Evolutionary conservation across 1,284 basidiomycete species (phyloP).

Genomic region (Moesziomyces sp.): DNA sequence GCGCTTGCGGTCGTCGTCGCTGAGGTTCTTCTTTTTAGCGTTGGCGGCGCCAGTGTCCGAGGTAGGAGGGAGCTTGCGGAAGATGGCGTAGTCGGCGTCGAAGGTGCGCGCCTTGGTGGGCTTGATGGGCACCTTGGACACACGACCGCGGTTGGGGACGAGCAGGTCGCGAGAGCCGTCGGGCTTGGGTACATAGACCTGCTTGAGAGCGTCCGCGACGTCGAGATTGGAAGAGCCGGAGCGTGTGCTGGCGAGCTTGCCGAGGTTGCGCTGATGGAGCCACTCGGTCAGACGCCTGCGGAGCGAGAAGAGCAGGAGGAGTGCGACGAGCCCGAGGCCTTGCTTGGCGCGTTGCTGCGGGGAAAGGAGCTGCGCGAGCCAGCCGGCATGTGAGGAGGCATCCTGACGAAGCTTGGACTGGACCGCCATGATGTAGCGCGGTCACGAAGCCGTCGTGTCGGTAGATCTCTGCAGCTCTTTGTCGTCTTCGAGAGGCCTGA

Average conservation of each 20-base stretch:
- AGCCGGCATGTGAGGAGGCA: conserved; percentile 4
- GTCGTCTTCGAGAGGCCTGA: too few relatives aligned
- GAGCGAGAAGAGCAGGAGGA: conserved; percentile 42
- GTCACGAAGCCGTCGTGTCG: not conserved
- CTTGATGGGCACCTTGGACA: conserved; percentile 67
- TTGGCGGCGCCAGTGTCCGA: conserved; percentile 30
- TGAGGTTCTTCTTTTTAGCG: conserved; percentile 28
- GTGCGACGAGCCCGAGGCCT: conserved; percentile 23
- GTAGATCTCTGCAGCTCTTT: too few relatives aligned
- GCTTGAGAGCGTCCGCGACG: conserved; percentile 55
- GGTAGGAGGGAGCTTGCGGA: conserved; percentile 58
- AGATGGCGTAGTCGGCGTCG: conserved; percentile 60
- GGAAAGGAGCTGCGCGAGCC: conserved; percentile 31
- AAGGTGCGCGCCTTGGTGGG: conserved; percentile 67
- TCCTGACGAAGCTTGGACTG: conserved; percentile 46
- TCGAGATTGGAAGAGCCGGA: conserved; percentile 24
- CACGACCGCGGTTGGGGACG: conserved; percentile 57
- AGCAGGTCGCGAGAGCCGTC: conserved; percentile 61
- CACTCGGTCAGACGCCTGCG: conserved; percentile 26
- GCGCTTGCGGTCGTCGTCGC: conserved; percentile 33
- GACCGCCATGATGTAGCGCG: conserved; percentile 24
- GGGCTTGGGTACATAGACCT: conserved; percentile 56
- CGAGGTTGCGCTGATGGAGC: conserved; percentile 16
- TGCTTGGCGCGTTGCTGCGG: conserved; percentile 26
- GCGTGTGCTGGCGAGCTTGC: conserved; percentile 11